These are phyloP conservation scores for Euphorbia pulcherrima DNA, from an alignment of 345 rosid genomes.

Conservation along the genomic window DNA sequence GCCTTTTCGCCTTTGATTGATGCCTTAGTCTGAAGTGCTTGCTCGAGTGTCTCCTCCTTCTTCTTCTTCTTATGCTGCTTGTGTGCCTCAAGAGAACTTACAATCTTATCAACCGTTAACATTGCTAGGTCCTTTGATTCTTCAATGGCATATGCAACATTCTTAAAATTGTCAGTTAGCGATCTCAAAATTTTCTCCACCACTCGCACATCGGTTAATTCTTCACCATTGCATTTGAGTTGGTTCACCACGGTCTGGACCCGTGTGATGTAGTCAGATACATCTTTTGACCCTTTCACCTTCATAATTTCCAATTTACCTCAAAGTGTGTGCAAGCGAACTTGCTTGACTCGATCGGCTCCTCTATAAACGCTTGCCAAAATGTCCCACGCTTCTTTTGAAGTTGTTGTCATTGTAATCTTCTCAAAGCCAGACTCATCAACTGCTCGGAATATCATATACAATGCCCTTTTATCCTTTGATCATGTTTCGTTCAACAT, in stretches of 20 bases:
- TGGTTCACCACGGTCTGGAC: constrained; percentile 4
- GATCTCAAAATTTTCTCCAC: too few species aligned
- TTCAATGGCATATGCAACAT: constrained; percentile 13
- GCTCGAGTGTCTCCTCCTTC: too few species aligned
- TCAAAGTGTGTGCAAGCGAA: constrained; percentile 9
- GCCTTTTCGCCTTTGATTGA: too few species aligned
- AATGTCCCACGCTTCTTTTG: too few species aligned
- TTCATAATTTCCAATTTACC: constrained; percentile 6
- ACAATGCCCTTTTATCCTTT: constrained; percentile 6
- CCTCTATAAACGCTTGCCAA: background rate
- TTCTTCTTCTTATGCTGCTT: too few species aligned
- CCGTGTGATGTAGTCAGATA: constrained; percentile 5
- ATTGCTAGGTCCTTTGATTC: constrained; percentile 14
- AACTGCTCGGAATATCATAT: background rate
- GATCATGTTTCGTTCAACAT: background rate
- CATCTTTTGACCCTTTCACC: constrained; percentile 7
- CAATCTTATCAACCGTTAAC: too few species aligned
- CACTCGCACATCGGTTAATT: too few species aligned
- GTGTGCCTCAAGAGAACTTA: too few species aligned
- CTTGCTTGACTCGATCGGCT: constrained; percentile 10
- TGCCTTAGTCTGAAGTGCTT: too few species aligned
- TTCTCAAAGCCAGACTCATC: too few species aligned
- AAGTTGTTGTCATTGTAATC: too few species aligned
- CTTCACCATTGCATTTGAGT: too few species aligned
- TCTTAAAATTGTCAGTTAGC: constrained; percentile 12